phyloP scores from a whole-genome alignment of 176 grass and related monocot genomes.

The Ensete glaucum region DNA sequence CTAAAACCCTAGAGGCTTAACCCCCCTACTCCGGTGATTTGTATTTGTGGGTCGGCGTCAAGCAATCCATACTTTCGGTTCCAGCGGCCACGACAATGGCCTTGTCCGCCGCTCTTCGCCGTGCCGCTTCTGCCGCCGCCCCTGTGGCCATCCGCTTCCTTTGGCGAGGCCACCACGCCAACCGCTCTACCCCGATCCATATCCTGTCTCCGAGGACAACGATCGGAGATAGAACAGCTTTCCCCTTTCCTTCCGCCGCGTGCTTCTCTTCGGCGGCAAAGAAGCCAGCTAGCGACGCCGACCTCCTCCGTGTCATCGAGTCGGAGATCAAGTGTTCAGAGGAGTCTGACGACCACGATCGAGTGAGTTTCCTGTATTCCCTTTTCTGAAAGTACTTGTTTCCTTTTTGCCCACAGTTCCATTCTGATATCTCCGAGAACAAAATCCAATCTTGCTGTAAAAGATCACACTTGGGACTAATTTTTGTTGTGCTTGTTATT shows the following conservation, averaged over 20 bases:
- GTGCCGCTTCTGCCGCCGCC: not conserved
- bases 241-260: constrained; percentile 2
- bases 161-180: not conserved
- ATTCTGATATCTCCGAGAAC: not conserved
- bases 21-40: not conserved
- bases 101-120: constrained; percentile 2
- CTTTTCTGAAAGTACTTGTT: not conserved
- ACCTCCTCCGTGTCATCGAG: constrained; percentile 55
- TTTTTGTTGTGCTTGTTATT: not conserved
- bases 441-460: not conserved
- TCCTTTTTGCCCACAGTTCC: not conserved
- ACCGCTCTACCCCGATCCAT: not conserved
- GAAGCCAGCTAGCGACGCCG: constrained; percentile 29
- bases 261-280: constrained; percentile 42
- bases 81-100: not conserved
- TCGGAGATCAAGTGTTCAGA: constrained; percentile 70
- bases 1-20: not conserved
- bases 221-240: not conserved
- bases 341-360: constrained; percentile 61
- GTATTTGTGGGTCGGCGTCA: not conserved
- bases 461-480: constrained; percentile 2
- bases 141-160: not conserved
- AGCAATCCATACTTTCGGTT: not conserved
- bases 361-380: constrained; percentile 19
- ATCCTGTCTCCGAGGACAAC: not conserved